Percentiles rank a stretch among this genome's conserved stretches.
Evolutionary conservation across 192 early-diverging fungal species (phyloP).

Genomic region (Backusella liffmaniae): DNA sequence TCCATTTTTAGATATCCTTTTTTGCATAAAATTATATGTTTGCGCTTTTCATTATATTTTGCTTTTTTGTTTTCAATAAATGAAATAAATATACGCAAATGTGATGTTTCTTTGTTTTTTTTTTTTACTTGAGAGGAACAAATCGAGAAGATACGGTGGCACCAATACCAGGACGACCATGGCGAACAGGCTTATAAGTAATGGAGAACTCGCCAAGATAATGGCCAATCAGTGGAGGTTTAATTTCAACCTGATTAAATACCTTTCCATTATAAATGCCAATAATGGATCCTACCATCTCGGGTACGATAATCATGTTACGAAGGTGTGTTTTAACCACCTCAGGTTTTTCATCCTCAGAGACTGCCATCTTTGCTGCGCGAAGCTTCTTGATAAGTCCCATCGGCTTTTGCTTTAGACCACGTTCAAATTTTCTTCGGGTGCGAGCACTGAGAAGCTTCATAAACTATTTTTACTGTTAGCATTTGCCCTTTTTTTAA

Average conservation of each 20-base stretch:
- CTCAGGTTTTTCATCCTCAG: conserved; percentile 86
- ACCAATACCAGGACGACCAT: conserved; percentile 99
- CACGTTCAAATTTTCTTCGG: conserved; percentile 97
- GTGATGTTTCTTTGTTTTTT: neutral
- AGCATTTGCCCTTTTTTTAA: neutral
- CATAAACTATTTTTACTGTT: conserved; percentile 63
- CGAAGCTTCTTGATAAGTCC: conserved; percentile 98
- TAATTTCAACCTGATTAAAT: conserved; percentile 99
- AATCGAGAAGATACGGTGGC: conserved; percentile 96
- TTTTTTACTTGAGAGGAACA: conserved; percentile 77
- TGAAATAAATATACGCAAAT: neutral
- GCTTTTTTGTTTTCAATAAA: neutral
- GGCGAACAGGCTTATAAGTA: conserved; percentile 97
- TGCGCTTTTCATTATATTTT: neutral
- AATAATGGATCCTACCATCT: conserved; percentile 96
- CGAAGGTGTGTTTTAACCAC: conserved; percentile 98
- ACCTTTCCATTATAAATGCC: conserved; percentile 99
- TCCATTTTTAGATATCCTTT: neutral
- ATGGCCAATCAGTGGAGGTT: conserved; percentile 37
- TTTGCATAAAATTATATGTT: neutral
- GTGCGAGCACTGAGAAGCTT: conserved; percentile 90
- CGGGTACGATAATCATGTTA: conserved; percentile 98
- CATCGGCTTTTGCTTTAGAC: conserved; percentile 96
- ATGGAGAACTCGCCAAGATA: conserved; percentile 52
- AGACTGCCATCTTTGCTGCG: conserved; percentile 91